Base-by-base conservation (phyloP, 768 basidiomycete genomes). In the Cyclocybe cylindracea region DNA sequence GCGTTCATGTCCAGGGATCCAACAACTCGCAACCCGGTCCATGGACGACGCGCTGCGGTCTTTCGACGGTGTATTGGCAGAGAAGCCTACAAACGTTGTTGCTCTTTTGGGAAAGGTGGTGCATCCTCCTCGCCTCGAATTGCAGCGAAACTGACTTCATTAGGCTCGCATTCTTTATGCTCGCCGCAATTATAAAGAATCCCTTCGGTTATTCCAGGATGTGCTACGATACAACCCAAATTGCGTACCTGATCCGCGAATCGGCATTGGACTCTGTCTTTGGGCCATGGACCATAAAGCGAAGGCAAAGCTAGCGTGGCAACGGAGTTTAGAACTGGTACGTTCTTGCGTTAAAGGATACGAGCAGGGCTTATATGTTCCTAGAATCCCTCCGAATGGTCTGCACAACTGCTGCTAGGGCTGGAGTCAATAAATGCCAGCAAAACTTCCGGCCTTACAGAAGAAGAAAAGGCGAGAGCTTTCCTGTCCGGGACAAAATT, bases 231-330 rank as follows among this genome's bases (percentile, higher is more conserved):
- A 89, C 38, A 85, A 84, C 49, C 94, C 96, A 0, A 70, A 78
- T 13, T 94, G 91, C 69, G 72, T 78, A 19, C 97, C 96, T 0
- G 96, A 99, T 67, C 96, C 97, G 33, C 84, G 97, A 6, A 89
- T 98, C 51, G 97, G 97, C 13, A 92, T 98, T 37, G 97, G 97
- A 7, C 72, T 99, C 4, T 98, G 96, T 68, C 75, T 94, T 16
- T 98, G 92, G 93, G 84, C 89, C 4, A 75, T 97, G 72, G 89
- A 89, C 52, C 83, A 96, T 59, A 87, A 86, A 54, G 77, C 78
- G 2, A 87, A 86, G 58, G 97, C 96, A 0, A 86, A 84, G 57
- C 80, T 80, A 18, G 96, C 96, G 0, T 99, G 97, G 96, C 81
- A 94, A 61, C 78, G 95, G 33, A 91, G 91, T 58, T 65, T 92